Base-by-base conservation (phyloP, 2,329 filamentous ascomycete species). In the Diaporthe capsici region DNA sequence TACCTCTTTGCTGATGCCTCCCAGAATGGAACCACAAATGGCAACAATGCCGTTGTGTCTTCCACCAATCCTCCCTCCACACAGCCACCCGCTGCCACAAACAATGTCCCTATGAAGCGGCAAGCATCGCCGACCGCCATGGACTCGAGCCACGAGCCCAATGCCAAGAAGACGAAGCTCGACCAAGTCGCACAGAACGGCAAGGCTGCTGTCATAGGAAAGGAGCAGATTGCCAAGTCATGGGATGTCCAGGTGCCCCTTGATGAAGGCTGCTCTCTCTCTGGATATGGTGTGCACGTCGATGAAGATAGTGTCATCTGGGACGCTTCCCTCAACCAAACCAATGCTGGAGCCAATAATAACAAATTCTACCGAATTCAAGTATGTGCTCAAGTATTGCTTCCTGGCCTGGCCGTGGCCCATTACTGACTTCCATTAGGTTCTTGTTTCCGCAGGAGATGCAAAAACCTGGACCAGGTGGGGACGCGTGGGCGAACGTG, bases 351-450 rank as follows among this genome's bases (percentile, higher is more conserved):
- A 0, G 84, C 88, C 63, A 97, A 96, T 81, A 94, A 94, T 83
- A 96, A 97, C 83, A 97, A 97, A 79, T 96, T 96, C 82, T 96
- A 96, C 81, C 90, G 91, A 39, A 82, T 95, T 39, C 94, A 96
- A 31, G 65, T 86, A 86, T 94, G 77, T 80, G 82, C 78, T 7
- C 34, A 15, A 55, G 77, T 51, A 37, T 61, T 13, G 4, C 10
- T 25, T 1, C 13, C 15, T 8, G n/a, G 8, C n/a, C n/a, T 22
- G n/a, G 17, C 15, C 10, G 13, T 9, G 34, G 31, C 28, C 7
- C 31, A 22, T 20, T 4, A 53, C 74, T 92, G 4, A 68, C 34
- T 10, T 42, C 4, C 1, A 3, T 10, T 25, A 68, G 83, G 78
- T 90, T 6, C 80, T 91, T 34, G 84, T 84, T 51, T 78, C 79